Evolutionary conservation across 768 basidiomycete species (phyloP), one percentile per base, ranked within the genome.

Genomic region (Agrocybe praecox): DNA sequence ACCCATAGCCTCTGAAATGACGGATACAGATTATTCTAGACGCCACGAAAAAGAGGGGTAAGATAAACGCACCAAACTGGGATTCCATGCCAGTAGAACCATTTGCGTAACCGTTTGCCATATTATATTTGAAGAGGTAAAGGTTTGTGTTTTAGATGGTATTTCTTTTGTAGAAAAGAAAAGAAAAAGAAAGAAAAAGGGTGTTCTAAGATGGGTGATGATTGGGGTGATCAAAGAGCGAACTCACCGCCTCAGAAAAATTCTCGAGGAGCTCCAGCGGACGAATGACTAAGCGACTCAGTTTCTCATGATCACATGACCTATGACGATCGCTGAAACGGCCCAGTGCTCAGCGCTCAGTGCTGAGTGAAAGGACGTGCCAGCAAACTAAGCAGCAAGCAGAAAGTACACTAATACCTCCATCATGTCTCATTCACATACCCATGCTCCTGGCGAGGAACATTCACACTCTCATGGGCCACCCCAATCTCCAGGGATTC

Each of bases 41-140:
- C 26, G 26, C 26, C 26, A 29, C 26, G 52, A 51, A 36, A 51
- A 51, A 44, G 18, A 49, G 51, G 17, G 46, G 53, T 49, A 42
- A 52, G 46, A 10, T 22, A 47, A 18, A 77, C 84, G 62, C 61
- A 90, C 90, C 82, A 72, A 93, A 89, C 72, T 86, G 81, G 71
- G 79, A 78, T 81, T 92, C 90, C 68, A 92, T 77, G 76, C 82
- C 86, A 73, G 81, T 73, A 68, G 75, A 77, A 72, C 81, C 86
- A 77, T 92, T 90, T 89, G 90, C 85, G 81, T 85, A 84, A 85
- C 89, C 90, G 92, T 92, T 92, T 80, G 89, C 87, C 90, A 92
- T 92, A 90, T 88, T 80, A 77, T 80, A 77, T 65, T 64, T 62
- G 57, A 66, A 67, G 56, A 59, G 60, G 61, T 61, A 68, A 67